Evolutionary conservation across 1,139 yeast species (phyloP).

Genomic region (Yamadazyma conglobata): DNA sequence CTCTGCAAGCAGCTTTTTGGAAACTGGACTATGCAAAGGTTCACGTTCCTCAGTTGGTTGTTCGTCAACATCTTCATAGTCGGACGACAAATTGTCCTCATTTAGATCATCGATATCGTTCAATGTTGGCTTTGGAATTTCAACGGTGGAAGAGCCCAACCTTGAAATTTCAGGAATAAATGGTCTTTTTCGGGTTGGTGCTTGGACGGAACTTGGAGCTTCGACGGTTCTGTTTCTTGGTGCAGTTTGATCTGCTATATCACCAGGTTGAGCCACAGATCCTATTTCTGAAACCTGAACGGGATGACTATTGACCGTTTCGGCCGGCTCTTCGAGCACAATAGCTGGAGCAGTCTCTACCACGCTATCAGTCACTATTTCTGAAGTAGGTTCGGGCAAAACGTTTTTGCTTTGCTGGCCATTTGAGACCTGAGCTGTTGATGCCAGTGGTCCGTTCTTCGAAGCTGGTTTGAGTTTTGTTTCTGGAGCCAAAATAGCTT

Average conservation of each 20-base stretch:
- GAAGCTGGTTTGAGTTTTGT: too few species aligned
- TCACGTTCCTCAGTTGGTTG: conserved; percentile 1
- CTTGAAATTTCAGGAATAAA: conserved; percentile 2
- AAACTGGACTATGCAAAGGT: conserved; percentile 6
- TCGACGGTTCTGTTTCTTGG: too few species aligned
- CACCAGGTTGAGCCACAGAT: not conserved
- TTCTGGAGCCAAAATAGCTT: too few species aligned
- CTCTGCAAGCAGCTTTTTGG: conserved; percentile 9
- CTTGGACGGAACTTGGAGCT: not conserved
- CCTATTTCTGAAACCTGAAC: not conserved
- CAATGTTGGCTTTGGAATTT: conserved; percentile 14
- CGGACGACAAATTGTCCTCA: conserved; percentile 9
- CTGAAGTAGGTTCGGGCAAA: too few species aligned
- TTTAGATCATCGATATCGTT: conserved; percentile 14
- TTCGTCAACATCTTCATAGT: conserved; percentile 8
- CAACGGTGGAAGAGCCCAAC: not conserved
- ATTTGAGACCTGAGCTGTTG: too few species aligned
- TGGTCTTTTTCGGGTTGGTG: conserved; percentile 3
- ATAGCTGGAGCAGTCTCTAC: too few species aligned
- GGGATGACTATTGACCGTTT: too few species aligned
- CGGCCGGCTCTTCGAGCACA: not conserved
- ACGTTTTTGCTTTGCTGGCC: too few species aligned
- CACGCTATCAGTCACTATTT: too few species aligned
- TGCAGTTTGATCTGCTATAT: too few species aligned
- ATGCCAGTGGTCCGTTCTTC: too few species aligned